A percentile compares a stretch with the other conserved stretches of the same genome.
These are phyloP conservation scores for Pestalotiopsis fici DNA, from an alignment of 2,329 filamentous ascomycete species.

Conservation along the genomic window DNA sequence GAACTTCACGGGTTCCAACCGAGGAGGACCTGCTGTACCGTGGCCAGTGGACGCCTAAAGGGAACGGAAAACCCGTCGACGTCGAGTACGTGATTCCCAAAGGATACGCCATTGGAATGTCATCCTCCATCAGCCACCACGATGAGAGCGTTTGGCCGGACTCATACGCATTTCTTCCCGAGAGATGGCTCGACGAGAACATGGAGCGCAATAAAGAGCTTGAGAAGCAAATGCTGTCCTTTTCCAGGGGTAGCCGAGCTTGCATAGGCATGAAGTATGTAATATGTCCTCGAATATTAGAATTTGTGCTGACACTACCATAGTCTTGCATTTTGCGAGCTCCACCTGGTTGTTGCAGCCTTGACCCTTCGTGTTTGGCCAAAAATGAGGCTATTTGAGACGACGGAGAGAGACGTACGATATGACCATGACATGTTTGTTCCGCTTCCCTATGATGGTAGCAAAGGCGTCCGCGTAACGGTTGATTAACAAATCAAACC, in stretches of 20 bases:
- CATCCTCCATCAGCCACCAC: slow-evolving; percentile 37
- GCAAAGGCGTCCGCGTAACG: slow-evolving; percentile 17
- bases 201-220: slow-evolving; percentile 28
- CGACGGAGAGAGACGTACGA: slow-evolving; percentile 20
- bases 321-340: slow-evolving; percentile 30
- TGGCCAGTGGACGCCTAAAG: slow-evolving; percentile 22
- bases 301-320: background rate
- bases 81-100: slow-evolving; percentile 34
- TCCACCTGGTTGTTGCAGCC: slow-evolving; percentile 24
- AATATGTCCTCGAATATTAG: background rate
- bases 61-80: slow-evolving; percentile 1
- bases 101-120: slow-evolving; percentile 39
- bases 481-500: slow-evolving; percentile 7
- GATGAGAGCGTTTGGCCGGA: slow-evolving; percentile 37
- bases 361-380: slow-evolving; percentile 27
- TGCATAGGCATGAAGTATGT: slow-evolving; percentile 42
- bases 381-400: slow-evolving; percentile 24
- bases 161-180: slow-evolving; percentile 37
- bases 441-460: slow-evolving; percentile 7
- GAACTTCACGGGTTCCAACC: slow-evolving; percentile 26
- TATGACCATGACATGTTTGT: slow-evolving; percentile 21
- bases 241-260: slow-evolving; percentile 40
- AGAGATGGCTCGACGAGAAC: slow-evolving; percentile 39
- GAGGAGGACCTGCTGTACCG: slow-evolving; percentile 30
- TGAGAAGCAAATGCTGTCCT: slow-evolving; percentile 39